These are phyloP conservation scores for Aureobasidium melanogenum DNA, from an alignment of 2,329 filamentous ascomycete species.

Conservation along the genomic window DNA sequence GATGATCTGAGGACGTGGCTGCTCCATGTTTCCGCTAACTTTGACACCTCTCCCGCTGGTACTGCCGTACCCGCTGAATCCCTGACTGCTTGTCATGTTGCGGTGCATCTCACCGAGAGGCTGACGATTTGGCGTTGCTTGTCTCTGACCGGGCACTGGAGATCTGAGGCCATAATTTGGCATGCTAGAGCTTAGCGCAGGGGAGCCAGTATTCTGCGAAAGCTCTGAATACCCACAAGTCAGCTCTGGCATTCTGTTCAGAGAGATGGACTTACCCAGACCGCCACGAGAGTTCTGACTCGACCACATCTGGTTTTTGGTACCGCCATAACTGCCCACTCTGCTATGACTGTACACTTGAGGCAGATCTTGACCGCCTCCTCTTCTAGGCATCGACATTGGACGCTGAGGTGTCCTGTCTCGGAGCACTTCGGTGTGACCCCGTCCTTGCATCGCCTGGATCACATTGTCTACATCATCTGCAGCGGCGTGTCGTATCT, in stretches of 20 bases:
- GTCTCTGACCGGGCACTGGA: conserved; percentile 17
- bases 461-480: conserved; percentile 42
- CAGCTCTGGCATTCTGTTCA: background rate
- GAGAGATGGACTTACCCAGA: background rate
- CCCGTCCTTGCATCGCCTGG: conserved; percentile 17
- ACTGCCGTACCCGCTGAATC: conserved; percentile 23
- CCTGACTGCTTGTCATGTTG: conserved; percentile 17
- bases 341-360: conserved; percentile 15
- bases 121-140: conserved; percentile 26
- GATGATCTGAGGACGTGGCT: background rate
- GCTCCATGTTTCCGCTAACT: conserved; percentile 20
- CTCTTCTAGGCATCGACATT: background rate
- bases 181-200: conserved; percentile 15
- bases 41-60: conserved; percentile 19
- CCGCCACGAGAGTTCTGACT: background rate
- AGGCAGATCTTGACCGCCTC: background rate
- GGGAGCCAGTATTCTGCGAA: background rate
- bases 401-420: background rate
- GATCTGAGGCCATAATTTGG: conserved; percentile 15
- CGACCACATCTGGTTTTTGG: conserved; percentile 5
- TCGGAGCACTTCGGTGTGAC: background rate
- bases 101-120: conserved; percentile 22
- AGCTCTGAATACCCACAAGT: background rate
- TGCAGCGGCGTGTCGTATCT: conserved; percentile 45
- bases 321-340: conserved; percentile 17